phyloP scores from a whole-genome alignment of 2,329 filamentous ascomycete genomes.

The Madurella mycetomatis region DNA sequence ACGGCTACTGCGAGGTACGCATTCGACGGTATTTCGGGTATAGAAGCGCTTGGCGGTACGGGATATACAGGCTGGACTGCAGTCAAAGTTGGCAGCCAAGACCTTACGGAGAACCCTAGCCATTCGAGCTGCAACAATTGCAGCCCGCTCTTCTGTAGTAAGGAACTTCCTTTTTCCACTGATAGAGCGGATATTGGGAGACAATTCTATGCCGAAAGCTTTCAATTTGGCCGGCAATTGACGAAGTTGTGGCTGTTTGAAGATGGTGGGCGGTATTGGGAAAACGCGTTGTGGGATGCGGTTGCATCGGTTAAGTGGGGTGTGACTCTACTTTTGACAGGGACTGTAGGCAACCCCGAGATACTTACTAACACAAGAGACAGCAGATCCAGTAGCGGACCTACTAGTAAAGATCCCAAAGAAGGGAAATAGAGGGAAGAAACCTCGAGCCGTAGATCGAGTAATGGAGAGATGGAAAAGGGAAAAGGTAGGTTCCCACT shows the following conservation, averaged over 20 bases:
- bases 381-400: no score
- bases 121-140: neutral
- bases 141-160: neutral
- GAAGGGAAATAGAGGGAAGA: no score
- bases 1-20: neutral
- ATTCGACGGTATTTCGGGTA: neutral
- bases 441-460: no score
- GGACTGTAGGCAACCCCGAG: no score
- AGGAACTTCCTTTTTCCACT: neutral
- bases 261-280: no score
- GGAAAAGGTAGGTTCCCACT: no score
- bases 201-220: neutral
- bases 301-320: no score
- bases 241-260: neutral
- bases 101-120: neutral
- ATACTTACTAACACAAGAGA: no score
- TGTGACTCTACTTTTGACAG: no score
- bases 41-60: neutral
- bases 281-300: no score
- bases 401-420: no score
- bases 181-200: neutral
- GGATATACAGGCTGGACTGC: neutral
- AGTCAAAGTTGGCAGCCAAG: neutral
- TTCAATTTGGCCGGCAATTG: neutral
- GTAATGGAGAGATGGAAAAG: no score